phyloP scores from a whole-genome alignment of 176 grass and related monocot species.

The Carex parvula region DNA sequence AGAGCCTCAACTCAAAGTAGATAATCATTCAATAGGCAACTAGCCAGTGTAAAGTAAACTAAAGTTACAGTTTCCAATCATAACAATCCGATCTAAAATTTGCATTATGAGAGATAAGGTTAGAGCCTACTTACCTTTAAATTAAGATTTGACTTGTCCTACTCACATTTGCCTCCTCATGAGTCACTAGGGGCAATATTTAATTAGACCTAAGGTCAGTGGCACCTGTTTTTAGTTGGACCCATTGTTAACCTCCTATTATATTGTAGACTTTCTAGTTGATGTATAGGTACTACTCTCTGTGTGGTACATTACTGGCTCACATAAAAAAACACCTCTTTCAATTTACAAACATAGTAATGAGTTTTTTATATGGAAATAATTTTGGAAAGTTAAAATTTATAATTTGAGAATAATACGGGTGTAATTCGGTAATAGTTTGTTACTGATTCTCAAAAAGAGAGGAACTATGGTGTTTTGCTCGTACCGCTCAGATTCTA shows the following conservation, averaged over 20 bases:
- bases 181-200: constrained; percentile 30
- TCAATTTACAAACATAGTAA: background rate
- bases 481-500: no score
- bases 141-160: constrained; percentile 23
- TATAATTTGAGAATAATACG: background rate
- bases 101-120: constrained; percentile 4
- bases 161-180: constrained; percentile 11
- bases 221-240: background rate
- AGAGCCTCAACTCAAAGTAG: background rate
- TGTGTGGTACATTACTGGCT: background rate
- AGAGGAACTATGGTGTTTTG: no score
- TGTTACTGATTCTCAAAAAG: no score
- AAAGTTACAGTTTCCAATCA: constrained; percentile 11
- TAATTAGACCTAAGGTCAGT: constrained; percentile 6
- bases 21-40: background rate
- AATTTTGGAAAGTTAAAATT: no score
- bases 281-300: background rate
- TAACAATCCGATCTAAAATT: constrained; percentile 14
- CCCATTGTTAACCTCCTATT: constrained; percentile 19
- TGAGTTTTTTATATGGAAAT: no score
- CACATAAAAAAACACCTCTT: background rate
- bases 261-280: background rate
- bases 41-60: background rate
- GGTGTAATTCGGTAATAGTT: no score
- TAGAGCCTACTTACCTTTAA: constrained; percentile 9